A percentile compares a stretch with the other conserved stretches of the same genome.
Conservation (phyloP, 2,329 filamentous ascomycete species). For the Fonsecaea pedrosoi region DNA sequence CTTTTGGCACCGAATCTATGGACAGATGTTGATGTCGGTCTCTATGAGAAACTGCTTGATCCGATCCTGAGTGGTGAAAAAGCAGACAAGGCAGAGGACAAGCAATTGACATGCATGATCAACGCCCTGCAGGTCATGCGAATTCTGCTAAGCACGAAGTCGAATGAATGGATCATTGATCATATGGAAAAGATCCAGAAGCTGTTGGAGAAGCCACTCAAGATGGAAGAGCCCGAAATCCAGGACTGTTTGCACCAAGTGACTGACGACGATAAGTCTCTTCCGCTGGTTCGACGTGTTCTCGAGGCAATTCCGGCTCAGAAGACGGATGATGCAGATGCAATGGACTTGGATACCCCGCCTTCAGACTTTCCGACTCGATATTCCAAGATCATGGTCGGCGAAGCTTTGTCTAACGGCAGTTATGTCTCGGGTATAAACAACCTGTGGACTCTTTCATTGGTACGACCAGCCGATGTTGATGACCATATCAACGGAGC, state of each 20-base stretch:
- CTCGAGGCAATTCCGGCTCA: slow-evolving; percentile 87
- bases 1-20: slow-evolving; percentile 86
- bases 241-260: slow-evolving; percentile 87
- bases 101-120: slow-evolving; percentile 72
- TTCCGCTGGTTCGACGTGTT: slow-evolving; percentile 63
- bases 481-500: slow-evolving; percentile 85
- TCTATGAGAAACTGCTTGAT: slow-evolving; percentile 89
- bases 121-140: slow-evolving; percentile 93
- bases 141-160: slow-evolving; percentile 84
- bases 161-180: slow-evolving; percentile 86
- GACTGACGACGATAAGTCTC: slow-evolving; percentile 72
- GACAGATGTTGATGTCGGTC: slow-evolving; percentile 88
- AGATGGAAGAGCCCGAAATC: slow-evolving; percentile 86
- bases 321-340: slow-evolving; percentile 83
- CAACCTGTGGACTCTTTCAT: slow-evolving; percentile 87
- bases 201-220: slow-evolving; percentile 85
- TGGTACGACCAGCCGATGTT: slow-evolving; percentile 82
- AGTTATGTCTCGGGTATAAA: slow-evolving; percentile 91
- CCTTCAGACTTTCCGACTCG: slow-evolving; percentile 81
- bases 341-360: slow-evolving; percentile 73
- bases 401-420: slow-evolving; percentile 79
- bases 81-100: slow-evolving; percentile 80
- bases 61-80: slow-evolving; percentile 84
- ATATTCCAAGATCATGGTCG: slow-evolving; percentile 83
- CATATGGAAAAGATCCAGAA: slow-evolving; percentile 81